phyloP scores from a whole-genome alignment of 139 green algal genomes.

The Chlorella vulgaris region DNA sequence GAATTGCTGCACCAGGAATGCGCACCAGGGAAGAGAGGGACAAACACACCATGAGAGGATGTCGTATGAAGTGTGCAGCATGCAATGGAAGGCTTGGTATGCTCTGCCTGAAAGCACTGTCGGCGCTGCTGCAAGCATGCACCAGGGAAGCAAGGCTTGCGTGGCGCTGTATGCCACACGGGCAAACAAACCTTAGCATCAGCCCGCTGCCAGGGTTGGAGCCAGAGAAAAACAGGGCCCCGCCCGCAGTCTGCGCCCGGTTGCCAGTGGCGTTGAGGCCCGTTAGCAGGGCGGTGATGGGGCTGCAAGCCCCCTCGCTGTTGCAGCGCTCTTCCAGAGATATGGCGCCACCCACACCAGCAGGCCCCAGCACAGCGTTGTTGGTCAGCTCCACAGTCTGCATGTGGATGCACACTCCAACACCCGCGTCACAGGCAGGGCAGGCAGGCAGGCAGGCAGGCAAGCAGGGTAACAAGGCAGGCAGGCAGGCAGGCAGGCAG shows the following conservation, averaged over 20 bases:
- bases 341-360: slow-evolving; percentile 27
- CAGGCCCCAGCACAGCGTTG: background rate
- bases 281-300: slow-evolving; percentile 3
- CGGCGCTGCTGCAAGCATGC: no score
- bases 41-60: background rate
- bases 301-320: background rate
- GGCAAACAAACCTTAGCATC: slow-evolving; percentile 13
- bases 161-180: no score
- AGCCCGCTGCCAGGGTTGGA: background rate
- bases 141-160: no score
- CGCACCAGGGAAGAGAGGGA: background rate
- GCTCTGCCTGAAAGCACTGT: no score
- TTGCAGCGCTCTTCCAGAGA: slow-evolving; percentile 27
- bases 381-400: background rate
- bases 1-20: background rate
- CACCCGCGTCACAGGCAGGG: background rate
- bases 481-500: no score
- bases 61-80: background rate
- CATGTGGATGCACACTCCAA: background rate
- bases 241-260: slow-evolving; percentile 17
- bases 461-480: no score
- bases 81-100: no score
- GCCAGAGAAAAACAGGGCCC: slow-evolving; percentile 18
- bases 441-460: background rate
- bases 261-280: slow-evolving; percentile 2